Evolutionary conservation across 371 early-diverging fungal species (phyloP), one percentile per base, ranked within the genome.

Genomic region (Polyrhizophydium stewartii): DNA sequence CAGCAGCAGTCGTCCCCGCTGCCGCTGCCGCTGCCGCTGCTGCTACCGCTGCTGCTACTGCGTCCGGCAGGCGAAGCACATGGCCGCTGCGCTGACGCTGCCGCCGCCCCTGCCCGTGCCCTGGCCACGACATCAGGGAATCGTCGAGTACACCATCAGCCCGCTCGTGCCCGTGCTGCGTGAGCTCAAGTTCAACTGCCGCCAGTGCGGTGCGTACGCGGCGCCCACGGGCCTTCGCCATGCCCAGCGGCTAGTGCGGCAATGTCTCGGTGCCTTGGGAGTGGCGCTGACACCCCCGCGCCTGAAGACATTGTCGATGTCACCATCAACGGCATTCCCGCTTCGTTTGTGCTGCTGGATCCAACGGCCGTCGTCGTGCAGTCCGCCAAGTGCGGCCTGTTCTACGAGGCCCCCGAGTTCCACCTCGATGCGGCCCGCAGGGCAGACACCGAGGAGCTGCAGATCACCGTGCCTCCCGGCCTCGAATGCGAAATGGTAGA

Each of bases 121-220:
- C n/a, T n/a, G n/a, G n/a, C n/a, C 30, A 19, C 25, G 22, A 25
- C n/a, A 19, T 17, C 47, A 87, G 86, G 88, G 87, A 28, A 74
- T 77, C 51, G 85, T 84, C 21, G 86, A 86, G 59, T 65, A 87
- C 49, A 82, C 79, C 32, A 73, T 88, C 51, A 73, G 77, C 46
- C 86, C 88, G 5, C 63, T 83, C 22, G 57, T 71, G 19, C 71
- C 77, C 33, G 79, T 79, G 55, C 60, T 88, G 13, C 57, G 65
- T 24, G 65, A 56, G 10, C 60, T 87, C 33, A 74, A 75, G 40
- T 71, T 88, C 58, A 86, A 88, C 62, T 81, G 81, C 60, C 79
- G 86, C 22, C 87, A 86, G 62, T 77, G 78, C 71, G 73, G 87
- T 87, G 84, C 27, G 77, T 59, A 50, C 5, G n/a, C n/a, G n/a